Evolutionary conservation across 2,329 filamentous ascomycete genomes (phyloP).

Genomic region (Apiospora pterosperma): DNA sequence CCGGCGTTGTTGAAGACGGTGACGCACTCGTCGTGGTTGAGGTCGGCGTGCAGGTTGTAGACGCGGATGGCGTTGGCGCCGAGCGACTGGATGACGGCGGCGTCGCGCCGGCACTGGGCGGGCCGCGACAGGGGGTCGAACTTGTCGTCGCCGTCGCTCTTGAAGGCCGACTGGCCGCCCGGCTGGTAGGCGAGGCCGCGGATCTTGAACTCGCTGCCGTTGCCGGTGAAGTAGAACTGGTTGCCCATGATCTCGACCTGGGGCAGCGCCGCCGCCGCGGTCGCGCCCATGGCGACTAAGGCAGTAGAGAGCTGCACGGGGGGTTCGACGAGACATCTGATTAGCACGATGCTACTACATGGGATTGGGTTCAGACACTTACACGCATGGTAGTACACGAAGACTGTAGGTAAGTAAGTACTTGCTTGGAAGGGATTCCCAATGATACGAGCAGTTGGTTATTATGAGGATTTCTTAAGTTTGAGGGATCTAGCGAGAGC

Average conservation of each 20-base stretch:
- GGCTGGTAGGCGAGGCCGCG: conserved; percentile 64
- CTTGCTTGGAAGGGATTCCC: too few relatives aligned
- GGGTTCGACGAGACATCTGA: too few relatives aligned
- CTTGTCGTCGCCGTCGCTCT: conserved; percentile 35
- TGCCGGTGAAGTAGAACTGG: conserved; percentile 45
- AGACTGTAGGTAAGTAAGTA: too few relatives aligned
- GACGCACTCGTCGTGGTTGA: conserved; percentile 61
- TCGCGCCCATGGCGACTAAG: conserved; percentile 46
- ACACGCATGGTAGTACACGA: not conserved
- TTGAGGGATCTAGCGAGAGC: not conserved
- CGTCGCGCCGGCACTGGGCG: conserved; percentile 55
- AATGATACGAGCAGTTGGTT: not conserved
- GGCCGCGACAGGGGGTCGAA: conserved; percentile 51
- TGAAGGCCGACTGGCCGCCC: conserved; percentile 56
- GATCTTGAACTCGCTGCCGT: conserved; percentile 59
- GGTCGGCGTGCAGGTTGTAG: conserved; percentile 59
- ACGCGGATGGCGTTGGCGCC: conserved; percentile 63
- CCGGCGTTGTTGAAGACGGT: conserved; percentile 63
- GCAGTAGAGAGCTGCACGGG: conserved; percentile 30
- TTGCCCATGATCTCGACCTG: conserved; percentile 50
- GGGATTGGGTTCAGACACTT: not conserved
- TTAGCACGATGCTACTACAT: too few relatives aligned
- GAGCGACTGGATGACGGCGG: conserved; percentile 58
- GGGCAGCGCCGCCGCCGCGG: conserved; percentile 49
- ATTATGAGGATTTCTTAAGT: not conserved